phyloP scores from a whole-genome alignment of 805 yeast genomes.

The Candida cerambycidarum region DNA sequence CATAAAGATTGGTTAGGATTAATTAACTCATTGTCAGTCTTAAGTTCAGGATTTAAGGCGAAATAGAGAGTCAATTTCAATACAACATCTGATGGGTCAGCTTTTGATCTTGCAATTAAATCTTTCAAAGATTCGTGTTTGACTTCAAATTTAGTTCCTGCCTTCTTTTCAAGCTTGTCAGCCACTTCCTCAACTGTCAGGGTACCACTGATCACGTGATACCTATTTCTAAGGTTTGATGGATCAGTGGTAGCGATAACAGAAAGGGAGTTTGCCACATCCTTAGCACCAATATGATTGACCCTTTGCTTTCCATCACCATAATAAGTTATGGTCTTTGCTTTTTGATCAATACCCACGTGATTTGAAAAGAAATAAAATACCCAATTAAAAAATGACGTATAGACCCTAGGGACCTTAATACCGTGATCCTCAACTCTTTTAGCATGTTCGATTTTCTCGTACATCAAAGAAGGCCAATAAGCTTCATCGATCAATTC shows the following conservation, averaged over 20 bases:
- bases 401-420: slow-evolving; percentile 46
- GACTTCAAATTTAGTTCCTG: slow-evolving; percentile 3
- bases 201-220: slow-evolving; percentile 44
- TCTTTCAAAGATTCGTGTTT: neutral
- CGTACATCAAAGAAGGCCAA: neutral
- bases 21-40: slow-evolving; percentile 2
- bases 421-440: slow-evolving; percentile 31
- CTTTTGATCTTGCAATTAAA: neutral
- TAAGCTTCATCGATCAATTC: slow-evolving; percentile 17
- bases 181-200: slow-evolving; percentile 39
- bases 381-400: slow-evolving; percentile 35
- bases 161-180: neutral
- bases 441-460: slow-evolving; percentile 36
- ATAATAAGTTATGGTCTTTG: slow-evolving; percentile 31
- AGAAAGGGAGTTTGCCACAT: slow-evolving; percentile 46
- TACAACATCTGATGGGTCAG: neutral
- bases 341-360: slow-evolving; percentile 37
- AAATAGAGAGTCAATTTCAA: neutral
- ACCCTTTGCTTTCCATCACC: slow-evolving; percentile 38
- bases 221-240: slow-evolving; percentile 39
- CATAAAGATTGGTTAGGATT: slow-evolving; percentile 12
- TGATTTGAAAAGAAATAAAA: slow-evolving; percentile 33
- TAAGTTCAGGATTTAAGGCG: neutral
- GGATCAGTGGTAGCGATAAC: slow-evolving; percentile 39
- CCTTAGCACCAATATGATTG: slow-evolving; percentile 35